phyloP scores from a whole-genome alignment of 805 yeast genomes.

The Sugiyamaella floridensis region DNA sequence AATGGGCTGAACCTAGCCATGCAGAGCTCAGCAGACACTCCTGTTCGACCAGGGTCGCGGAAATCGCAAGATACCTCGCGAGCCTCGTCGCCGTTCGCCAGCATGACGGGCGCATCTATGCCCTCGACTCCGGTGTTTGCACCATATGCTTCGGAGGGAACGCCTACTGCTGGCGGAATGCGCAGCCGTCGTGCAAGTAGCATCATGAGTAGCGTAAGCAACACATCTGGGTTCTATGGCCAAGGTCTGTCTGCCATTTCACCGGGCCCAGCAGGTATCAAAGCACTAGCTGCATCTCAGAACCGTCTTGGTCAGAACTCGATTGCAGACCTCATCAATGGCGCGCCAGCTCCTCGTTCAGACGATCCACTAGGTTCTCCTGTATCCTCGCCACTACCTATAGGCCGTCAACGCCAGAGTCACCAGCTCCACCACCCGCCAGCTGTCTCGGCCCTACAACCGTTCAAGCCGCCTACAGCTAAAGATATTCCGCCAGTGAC shows the following conservation, averaged over 20 bases:
- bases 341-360: slow-evolving; percentile 4
- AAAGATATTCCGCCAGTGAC: slow-evolving; percentile 80
- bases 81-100: neutral
- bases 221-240: slow-evolving; percentile 1
- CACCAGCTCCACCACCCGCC: slow-evolving; percentile 30
- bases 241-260: slow-evolving; percentile 1
- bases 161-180: slow-evolving; percentile 1
- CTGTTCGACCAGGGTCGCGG: neutral
- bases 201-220: slow-evolving; percentile 10
- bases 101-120: slow-evolving; percentile 16
- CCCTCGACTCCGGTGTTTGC: slow-evolving; percentile 3
- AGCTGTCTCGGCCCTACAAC: slow-evolving; percentile 24
- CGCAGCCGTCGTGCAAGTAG: slow-evolving; percentile 9
- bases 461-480: slow-evolving; percentile 51
- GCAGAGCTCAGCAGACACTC: neutral
- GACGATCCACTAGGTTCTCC: slow-evolving; percentile 2
- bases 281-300: slow-evolving; percentile 34
- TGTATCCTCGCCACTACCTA: slow-evolving; percentile 7
- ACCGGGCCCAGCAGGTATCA: slow-evolving; percentile 30
- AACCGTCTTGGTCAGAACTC: slow-evolving; percentile 69
- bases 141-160: neutral
- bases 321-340: slow-evolving; percentile 66
- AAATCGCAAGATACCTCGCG: neutral
- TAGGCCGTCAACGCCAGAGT: slow-evolving; percentile 15
- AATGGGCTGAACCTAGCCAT: neutral